Evolutionary conservation across 768 basidiomycete species (phyloP).

Genomic region (Dentipellis fragilis): DNA sequence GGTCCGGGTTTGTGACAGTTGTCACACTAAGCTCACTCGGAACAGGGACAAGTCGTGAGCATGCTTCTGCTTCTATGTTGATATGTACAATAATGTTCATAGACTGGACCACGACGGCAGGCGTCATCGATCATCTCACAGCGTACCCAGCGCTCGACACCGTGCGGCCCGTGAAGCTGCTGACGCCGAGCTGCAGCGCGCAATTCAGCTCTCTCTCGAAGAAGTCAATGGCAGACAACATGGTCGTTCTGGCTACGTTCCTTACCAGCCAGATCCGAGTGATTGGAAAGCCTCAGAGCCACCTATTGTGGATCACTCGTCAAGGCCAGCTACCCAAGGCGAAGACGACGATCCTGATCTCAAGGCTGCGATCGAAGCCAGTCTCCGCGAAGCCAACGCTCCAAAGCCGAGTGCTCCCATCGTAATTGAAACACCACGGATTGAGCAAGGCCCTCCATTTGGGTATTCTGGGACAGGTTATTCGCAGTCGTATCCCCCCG

Average conservation of each 20-base stretch:
- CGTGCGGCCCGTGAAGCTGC: conserved; percentile 49
- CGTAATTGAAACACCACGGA: conserved; percentile 40
- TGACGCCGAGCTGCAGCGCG: conserved; percentile 87
- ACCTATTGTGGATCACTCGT: conserved; percentile 39
- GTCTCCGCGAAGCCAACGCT: conserved; percentile 74
- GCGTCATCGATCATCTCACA: conserved; percentile 44
- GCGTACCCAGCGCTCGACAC: conserved; percentile 43
- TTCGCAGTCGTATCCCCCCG: conserved; percentile 37
- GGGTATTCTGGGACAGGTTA: conserved; percentile 24
- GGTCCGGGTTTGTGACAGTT: conserved; percentile 90
- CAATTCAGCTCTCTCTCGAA: conserved; percentile 83
- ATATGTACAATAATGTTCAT: conserved; percentile 12
- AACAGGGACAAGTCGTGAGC: conserved; percentile 50
- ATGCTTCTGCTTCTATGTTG: neutral
- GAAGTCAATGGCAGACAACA: conserved; percentile 46
- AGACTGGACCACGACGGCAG: conserved; percentile 16
- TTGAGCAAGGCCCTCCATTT: conserved; percentile 31
- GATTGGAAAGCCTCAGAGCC: conserved; percentile 63
- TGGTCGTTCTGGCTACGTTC: conserved; percentile 56
- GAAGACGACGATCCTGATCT: conserved; percentile 89
- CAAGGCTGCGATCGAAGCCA: conserved; percentile 90
- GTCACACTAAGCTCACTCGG: conserved; percentile 66
- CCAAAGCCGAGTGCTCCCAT: conserved; percentile 73
- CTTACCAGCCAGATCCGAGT: conserved; percentile 40
- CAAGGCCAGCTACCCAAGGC: conserved; percentile 17